Evolutionary conservation across 2,329 filamentous ascomycete genomes (phyloP), one percentile per base, ranked within the genome.

Genomic region (Ophiostoma australiae): DNA sequence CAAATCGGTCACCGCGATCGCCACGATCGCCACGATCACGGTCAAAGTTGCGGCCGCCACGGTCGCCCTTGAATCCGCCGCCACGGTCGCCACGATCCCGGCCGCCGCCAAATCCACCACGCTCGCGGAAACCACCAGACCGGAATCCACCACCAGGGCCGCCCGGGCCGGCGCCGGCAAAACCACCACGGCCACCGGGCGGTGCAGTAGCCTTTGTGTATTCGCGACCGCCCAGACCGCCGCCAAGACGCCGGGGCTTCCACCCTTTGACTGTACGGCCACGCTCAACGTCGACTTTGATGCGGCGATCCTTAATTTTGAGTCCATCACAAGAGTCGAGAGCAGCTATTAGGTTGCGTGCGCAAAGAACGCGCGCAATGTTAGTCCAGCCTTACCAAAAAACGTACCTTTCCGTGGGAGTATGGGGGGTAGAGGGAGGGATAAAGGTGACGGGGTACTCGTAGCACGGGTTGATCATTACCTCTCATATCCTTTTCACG

Each of bases 401-500:
- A 74, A 72, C 75, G 74, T 78, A 79, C 78, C 77, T 78, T 78
- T n/a, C 63, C 72, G 74, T 72, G 72, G 74, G 70, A 74, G 15
- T 20, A 13, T 35, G 72, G 71, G 80, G 7, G 37, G 35, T 61
- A 35, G 17, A 77, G 78, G 76, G 77, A 79, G 78, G 6, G 79
- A 11, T 15, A 20, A 31, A 48, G 65, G 35, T 4, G 23, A 66
- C 37, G 33, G 63, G 35, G 31, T 37, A 67, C 31, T 69, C 39
- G n/a, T 44, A 58, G 20, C 27, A 15, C 66, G 71, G 71, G 68
- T 72, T 67, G 23, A 41, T 70, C 55, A 83, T 88, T 96, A 97
- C 94, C 93, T 93, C 96, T 96, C 94, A 98, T 97, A 80, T 98
- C 95, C 81, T 94, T 94, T 82, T 98, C 95, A 80, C 92, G 90